A percentile compares a stretch with the other conserved stretches of the same genome.
Conservation (phyloP, 2,329 filamentous ascomycete genomes). For the Ceratocystis variospora region DNA sequence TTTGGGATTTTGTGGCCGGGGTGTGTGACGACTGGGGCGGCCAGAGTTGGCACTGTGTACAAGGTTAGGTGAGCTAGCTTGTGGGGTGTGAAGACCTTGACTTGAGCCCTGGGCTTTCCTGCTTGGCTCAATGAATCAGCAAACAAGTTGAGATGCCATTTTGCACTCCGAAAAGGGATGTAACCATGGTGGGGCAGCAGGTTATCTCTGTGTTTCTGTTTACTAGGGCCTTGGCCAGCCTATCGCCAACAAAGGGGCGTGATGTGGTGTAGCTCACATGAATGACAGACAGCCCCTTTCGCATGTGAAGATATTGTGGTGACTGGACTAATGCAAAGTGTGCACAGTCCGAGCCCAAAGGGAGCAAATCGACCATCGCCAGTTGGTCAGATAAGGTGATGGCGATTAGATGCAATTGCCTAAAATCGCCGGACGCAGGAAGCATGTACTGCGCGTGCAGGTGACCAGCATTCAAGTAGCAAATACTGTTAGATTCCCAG, state of each 20-base stretch:
- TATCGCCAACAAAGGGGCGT: not conserved
- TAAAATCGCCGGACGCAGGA: not conserved
- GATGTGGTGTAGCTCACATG: not conserved
- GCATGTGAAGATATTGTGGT: not conserved
- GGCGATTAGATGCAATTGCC: not conserved
- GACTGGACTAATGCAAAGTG: not conserved
- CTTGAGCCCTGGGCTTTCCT: not conserved
- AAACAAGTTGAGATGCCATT: not conserved
- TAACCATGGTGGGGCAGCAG: not conserved
- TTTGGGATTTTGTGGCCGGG: not conserved
- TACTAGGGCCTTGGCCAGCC: not conserved
- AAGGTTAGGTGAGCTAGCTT: not conserved
- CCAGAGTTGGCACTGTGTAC: not conserved
- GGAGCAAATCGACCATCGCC: not conserved
- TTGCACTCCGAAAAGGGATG: not conserved
- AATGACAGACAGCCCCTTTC: not conserved
- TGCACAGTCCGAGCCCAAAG: not conserved
- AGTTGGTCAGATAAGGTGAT: not conserved
- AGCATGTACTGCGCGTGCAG: not conserved
- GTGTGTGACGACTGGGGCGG: not conserved
- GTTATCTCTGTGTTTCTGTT: constrained; percentile 3
- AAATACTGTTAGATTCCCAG: not conserved
- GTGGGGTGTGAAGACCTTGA: not conserved
- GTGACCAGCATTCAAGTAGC: not conserved
- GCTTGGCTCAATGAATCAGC: constrained; percentile 1